Conservation (phyloP, 176 grass and related monocot genomes). For the Alopecurus myosuroides region DNA sequence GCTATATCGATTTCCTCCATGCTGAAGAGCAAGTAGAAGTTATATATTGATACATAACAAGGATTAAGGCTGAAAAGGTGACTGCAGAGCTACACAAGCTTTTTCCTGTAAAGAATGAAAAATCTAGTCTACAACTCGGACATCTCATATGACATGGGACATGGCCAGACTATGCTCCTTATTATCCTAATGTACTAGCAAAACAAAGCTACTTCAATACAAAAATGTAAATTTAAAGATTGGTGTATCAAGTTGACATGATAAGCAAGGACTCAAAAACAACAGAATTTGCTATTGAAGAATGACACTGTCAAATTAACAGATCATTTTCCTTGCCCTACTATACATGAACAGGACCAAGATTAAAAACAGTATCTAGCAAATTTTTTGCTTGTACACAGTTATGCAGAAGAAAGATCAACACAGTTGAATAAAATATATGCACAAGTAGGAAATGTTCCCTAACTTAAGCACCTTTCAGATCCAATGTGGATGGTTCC, state of each 20-base stretch:
- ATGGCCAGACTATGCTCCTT: neutral
- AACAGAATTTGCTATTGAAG: neutral
- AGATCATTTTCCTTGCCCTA: neutral
- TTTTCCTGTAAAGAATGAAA: constrained; percentile 13
- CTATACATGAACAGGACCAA: constrained; percentile 9
- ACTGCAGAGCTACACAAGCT: neutral
- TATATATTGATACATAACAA: neutral
- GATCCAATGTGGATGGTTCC: constrained; percentile 97
- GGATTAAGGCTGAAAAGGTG: neutral
- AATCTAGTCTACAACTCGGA: neutral
- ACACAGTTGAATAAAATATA: neutral
- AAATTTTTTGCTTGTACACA: neutral
- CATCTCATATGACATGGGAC: constrained; percentile 3
- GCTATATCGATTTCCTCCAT: constrained; percentile 91
- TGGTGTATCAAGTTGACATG: constrained; percentile 4
- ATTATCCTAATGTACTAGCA: neutral
- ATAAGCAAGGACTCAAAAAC: neutral
- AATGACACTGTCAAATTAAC: neutral
- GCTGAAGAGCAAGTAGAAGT: constrained; percentile 40
- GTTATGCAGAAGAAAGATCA: constrained; percentile 15
- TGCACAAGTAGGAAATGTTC: neutral
- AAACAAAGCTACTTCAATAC: constrained; percentile 1
- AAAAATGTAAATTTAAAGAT: neutral
- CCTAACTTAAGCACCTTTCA: constrained; percentile 60
- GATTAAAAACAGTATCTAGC: neutral